These are phyloP conservation scores for Balamuthia mandrillaris DNA, from an alignment of 208 protist species.

Conservation along the genomic window DNA sequence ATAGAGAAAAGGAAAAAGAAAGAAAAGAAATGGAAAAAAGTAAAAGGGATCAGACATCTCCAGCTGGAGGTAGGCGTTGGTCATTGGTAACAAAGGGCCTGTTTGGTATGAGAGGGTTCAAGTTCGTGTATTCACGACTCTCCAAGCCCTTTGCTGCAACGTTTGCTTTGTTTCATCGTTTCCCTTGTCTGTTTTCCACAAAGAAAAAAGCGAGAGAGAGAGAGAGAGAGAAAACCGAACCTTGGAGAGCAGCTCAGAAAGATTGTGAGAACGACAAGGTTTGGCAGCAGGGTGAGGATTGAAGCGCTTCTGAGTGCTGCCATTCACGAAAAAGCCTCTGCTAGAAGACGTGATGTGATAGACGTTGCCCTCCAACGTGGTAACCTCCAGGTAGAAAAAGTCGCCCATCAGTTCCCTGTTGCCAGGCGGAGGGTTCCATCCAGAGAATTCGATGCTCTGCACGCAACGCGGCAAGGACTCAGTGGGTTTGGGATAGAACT, in stretches of 20 bases:
- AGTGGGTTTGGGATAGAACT: neutral
- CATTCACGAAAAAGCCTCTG: constrained; percentile 60
- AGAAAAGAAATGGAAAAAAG: too few relatives aligned
- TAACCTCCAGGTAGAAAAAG: constrained; percentile 61
- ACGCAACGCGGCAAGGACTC: constrained; percentile 27
- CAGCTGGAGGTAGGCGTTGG: too few relatives aligned
- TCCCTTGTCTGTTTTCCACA: too few relatives aligned
- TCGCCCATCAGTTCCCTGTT: constrained; percentile 47
- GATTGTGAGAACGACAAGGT: neutral
- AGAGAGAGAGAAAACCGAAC: neutral
- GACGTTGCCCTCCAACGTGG: constrained; percentile 9
- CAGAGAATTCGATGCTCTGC: constrained; percentile 44
- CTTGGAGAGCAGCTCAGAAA: constrained; percentile 35
- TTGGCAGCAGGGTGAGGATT: neutral
- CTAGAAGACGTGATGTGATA: constrained; percentile 47
- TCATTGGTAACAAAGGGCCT: too few relatives aligned
- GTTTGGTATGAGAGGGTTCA: neutral
- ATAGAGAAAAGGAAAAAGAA: too few relatives aligned
- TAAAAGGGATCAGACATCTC: too few relatives aligned
- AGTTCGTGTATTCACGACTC: neutral
- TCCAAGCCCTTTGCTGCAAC: too few relatives aligned
- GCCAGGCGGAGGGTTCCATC: constrained; percentile 55
- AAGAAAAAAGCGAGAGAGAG: neutral
- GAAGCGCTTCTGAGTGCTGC: constrained; percentile 5
- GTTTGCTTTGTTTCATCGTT: too few relatives aligned